Conservation (phyloP, 176 grass and related monocot genomes). For the Ensete glaucum region DNA sequence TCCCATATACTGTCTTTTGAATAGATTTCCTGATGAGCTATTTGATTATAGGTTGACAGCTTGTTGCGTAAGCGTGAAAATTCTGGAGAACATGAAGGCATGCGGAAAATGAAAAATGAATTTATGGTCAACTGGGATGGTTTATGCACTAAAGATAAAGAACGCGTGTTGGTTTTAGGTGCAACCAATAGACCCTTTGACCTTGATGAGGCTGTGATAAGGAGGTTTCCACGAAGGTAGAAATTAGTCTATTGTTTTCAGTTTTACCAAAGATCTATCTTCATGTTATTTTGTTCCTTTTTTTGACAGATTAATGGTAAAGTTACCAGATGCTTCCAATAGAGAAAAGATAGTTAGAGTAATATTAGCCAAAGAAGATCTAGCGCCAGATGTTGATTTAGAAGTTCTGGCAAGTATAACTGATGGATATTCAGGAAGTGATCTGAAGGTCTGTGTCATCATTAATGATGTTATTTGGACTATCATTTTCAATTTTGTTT, state of each 20-base stretch:
- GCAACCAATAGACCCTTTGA: slow-evolving; percentile 98
- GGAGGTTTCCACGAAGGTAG: slow-evolving; percentile 93
- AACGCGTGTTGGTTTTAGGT: slow-evolving; percentile 93
- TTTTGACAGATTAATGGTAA: slow-evolving; percentile 88
- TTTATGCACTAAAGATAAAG: slow-evolving; percentile 86
- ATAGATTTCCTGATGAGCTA: slow-evolving; percentile 1
- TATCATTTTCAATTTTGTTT: slow-evolving; percentile 1
- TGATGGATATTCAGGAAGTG: slow-evolving; percentile 97
- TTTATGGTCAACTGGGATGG: slow-evolving; percentile 99
- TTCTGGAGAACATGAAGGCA: slow-evolving; percentile 93
- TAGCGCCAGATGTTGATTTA: slow-evolving; percentile 60
- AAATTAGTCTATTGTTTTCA: neutral
- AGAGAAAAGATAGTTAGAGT: slow-evolving; percentile 86
- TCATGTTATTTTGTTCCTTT: neutral
- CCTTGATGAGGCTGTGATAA: slow-evolving; percentile 94
- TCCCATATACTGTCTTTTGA: neutral
- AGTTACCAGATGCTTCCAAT: slow-evolving; percentile 77
- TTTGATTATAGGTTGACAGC: slow-evolving; percentile 66
- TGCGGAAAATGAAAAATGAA: slow-evolving; percentile 99
- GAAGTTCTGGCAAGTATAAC: slow-evolving; percentile 67
- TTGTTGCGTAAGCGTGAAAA: slow-evolving; percentile 96
- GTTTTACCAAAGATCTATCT: neutral
- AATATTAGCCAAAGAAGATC: slow-evolving; percentile 92
- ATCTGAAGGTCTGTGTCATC: slow-evolving; percentile 64
- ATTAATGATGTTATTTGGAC: slow-evolving; percentile 11